Evolutionary conservation across 306 rosid species (phyloP), one percentile per base, ranked within the genome.

Genomic region (Pyrus bretschneideri): DNA sequence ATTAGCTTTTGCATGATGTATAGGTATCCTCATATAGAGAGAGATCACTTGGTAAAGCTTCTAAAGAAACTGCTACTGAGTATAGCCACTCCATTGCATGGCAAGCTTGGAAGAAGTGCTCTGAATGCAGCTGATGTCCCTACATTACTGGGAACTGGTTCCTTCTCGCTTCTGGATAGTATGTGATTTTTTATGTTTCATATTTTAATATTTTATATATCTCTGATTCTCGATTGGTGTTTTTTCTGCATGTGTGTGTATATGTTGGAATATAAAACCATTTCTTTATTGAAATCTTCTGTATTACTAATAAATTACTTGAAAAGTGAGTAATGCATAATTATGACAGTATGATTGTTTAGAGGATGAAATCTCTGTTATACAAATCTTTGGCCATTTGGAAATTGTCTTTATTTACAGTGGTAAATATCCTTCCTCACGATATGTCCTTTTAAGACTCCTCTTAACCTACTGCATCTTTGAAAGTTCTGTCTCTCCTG

Each of bases 121-220:
- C 96, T 92, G 40, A 90, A 85, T 83, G 98, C 96, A 82, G 90
- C 93, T 51, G 94, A 93, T 78, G 96, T 91, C 82, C 98, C 96
- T 76, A 93, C 98, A 21, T 80, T 93, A 76, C 91, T 93, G 85
- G 98, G 98, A 90, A 73, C 88, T 13, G 96, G 89, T 52, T 86
- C 96, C 67, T 93, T 90, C 84, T 93, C 98, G 3, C 94, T 93
- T 90, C 85, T 93, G 69, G 83, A 89, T 65, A 49, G 98, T 93
- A 93, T 15, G 96, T 87, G 83, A 80, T 77, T 72, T 79, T 31
- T 49, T 64, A 18, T 4, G n/a, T 13, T 35, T 66, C 46, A 35
- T 66, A 33, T 21, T 8, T 69, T 76, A 74, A 35, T 66, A 33
- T 21, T 8, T 66, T 76, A 74, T 66, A 66, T 79, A 72, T 81